Conservation (phyloP, 2,329 filamentous ascomycete genomes). For the Cryphonectria nitschkei region DNA sequence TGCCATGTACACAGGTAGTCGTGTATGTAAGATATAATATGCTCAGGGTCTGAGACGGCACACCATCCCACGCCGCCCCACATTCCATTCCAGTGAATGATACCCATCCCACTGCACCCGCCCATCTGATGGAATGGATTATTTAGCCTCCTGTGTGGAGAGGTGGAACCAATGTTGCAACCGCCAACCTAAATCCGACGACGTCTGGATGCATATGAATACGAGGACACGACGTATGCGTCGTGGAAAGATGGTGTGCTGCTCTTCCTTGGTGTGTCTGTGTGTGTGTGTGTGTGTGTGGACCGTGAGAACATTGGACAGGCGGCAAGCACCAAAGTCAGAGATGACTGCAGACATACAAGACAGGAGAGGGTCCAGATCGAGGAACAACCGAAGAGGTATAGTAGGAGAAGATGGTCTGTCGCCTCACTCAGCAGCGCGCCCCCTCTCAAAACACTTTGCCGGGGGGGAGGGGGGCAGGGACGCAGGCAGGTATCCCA, state of each 20-base stretch:
- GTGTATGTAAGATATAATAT: too few relatives aligned
- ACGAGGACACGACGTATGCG: not conserved
- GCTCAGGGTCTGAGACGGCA: not conserved
- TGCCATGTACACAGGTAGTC: too few relatives aligned
- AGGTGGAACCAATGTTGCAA: conserved; percentile 1
- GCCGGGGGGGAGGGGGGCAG: too few relatives aligned
- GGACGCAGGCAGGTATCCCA: not conserved
- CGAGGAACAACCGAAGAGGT: not conserved
- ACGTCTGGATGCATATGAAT: not conserved
- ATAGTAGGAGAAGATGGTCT: not conserved
- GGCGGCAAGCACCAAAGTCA: not conserved
- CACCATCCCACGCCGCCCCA: not conserved
- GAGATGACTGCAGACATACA: not conserved
- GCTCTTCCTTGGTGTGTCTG: not conserved
- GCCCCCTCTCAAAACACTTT: not conserved
- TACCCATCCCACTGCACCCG: not conserved
- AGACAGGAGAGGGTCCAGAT: not conserved
- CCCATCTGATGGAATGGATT: not conserved
- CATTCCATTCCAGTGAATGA: not conserved
- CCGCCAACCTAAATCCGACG: conserved; percentile 4
- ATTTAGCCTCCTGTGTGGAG: conserved; percentile 1
- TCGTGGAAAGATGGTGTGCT: not conserved
- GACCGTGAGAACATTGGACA: not conserved
- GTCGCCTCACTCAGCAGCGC: not conserved
- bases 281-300: not conserved